Conservation (phyloP, 306 rosid species). For the Acacia melanoxylon region DNA sequence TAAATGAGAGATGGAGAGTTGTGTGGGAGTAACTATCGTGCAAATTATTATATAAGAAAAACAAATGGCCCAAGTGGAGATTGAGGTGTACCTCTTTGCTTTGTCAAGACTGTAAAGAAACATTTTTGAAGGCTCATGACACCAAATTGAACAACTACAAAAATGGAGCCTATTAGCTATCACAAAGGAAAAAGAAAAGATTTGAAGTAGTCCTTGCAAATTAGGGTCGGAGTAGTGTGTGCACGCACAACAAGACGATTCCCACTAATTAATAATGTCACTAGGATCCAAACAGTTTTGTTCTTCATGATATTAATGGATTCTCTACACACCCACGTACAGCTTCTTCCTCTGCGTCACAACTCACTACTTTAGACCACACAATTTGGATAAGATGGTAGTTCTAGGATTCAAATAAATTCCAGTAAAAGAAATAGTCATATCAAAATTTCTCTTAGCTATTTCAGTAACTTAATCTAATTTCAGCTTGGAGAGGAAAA, state of each 20-base stretch:
- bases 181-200: not conserved
- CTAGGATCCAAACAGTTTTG: not conserved
- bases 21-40: conserved; percentile 13
- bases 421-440: no score
- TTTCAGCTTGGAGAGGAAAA: not conserved
- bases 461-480: not conserved
- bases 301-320: not conserved
- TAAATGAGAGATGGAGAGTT: conserved; percentile 14
- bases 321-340: not conserved
- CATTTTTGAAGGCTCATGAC: not conserved
- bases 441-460: not conserved
- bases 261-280: conserved; percentile 25
- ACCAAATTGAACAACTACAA: not conserved
- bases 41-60: not conserved
- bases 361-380: not conserved
- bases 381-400: not conserved
- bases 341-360: not conserved
- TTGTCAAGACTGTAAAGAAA: conserved; percentile 36
- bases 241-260: conserved; percentile 37
- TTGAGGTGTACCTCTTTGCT: conserved; percentile 54
- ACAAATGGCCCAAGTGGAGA: conserved; percentile 44
- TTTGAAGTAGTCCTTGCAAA: not conserved
- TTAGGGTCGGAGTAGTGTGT: not conserved
- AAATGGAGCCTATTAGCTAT: not conserved
- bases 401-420: not conserved